phyloP scores from a whole-genome alignment of 768 basidiomycete species.

The Daedaleopsis nitida region DNA sequence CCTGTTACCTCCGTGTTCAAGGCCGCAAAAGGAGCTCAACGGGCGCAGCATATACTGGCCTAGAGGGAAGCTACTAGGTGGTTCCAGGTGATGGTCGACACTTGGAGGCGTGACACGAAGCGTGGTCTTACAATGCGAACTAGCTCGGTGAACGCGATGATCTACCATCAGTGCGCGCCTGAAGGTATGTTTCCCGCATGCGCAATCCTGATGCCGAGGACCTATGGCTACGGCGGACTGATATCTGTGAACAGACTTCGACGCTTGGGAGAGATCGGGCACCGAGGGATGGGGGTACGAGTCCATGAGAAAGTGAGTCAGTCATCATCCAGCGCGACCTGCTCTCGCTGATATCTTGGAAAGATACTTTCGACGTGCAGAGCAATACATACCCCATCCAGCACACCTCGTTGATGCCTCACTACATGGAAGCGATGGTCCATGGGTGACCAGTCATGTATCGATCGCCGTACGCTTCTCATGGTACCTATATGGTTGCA shows the following conservation, averaged over 20 bases:
- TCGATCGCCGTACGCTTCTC: constrained; percentile 3
- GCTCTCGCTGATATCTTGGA: background rate
- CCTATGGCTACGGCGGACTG: background rate
- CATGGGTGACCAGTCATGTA: constrained; percentile 1
- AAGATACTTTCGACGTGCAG: constrained; percentile 27
- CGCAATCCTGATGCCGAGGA: background rate
- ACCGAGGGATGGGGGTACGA: constrained; percentile 20
- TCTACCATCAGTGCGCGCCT: constrained; percentile 29
- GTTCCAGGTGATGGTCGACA: constrained; percentile 22
- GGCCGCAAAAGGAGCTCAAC: constrained; percentile 6
- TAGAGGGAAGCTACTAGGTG: constrained; percentile 30
- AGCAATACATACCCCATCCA: constrained; percentile 17
- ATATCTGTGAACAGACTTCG: constrained; percentile 21
- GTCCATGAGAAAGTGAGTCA: constrained; percentile 16
- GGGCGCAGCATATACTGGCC: constrained; percentile 25
- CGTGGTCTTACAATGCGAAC: background rate
- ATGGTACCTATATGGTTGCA: no score
- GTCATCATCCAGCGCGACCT: background rate
- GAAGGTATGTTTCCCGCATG: constrained; percentile 23
- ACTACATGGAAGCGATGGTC: constrained; percentile 12
- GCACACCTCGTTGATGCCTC: constrained; percentile 1
- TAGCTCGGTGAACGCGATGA: constrained; percentile 29
- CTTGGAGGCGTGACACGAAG: no score
- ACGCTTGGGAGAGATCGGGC: constrained; percentile 24
- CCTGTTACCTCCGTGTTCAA: background rate